Evolutionary conservation across 257 asterid genomes (phyloP).

Genomic region (Solanum phureja): DNA sequence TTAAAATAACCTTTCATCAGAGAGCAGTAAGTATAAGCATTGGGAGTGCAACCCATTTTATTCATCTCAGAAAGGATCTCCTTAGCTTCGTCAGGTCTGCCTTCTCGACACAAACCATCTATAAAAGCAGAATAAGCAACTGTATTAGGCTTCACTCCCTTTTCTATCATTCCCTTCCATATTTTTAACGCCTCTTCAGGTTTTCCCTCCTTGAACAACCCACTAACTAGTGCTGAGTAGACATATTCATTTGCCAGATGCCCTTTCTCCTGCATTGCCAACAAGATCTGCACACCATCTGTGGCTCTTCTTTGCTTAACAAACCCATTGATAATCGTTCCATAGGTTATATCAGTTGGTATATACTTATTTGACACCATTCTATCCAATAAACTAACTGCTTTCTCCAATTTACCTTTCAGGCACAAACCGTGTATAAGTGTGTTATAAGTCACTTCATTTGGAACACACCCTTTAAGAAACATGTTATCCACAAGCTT

Average conservation of each 20-base stretch:
- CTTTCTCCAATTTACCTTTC: slow-evolving; percentile 79
- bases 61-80: slow-evolving; percentile 48
- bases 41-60: slow-evolving; percentile 45
- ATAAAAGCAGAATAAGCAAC: slow-evolving; percentile 76
- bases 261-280: slow-evolving; percentile 74
- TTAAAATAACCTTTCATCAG: slow-evolving; percentile 79
- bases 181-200: slow-evolving; percentile 49
- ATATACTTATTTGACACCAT: slow-evolving; percentile 58
- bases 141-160: slow-evolving; percentile 60
- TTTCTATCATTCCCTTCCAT: slow-evolving; percentile 55
- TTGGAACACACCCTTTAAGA: slow-evolving; percentile 82
- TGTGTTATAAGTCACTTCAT: slow-evolving; percentile 86
- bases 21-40: slow-evolving; percentile 66
- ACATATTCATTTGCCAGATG: slow-evolving; percentile 40
- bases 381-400: slow-evolving; percentile 49
- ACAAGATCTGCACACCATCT: slow-evolving; percentile 50
- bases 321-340: slow-evolving; percentile 73
- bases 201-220: slow-evolving; percentile 66
- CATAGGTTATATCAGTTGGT: slow-evolving; percentile 73
- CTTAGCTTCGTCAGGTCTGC: slow-evolving; percentile 61
- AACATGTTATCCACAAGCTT: slow-evolving; percentile 83
- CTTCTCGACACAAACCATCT: slow-evolving; percentile 68
- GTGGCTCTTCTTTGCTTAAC: slow-evolving; percentile 57
- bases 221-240: slow-evolving; percentile 76
- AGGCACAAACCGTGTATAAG: slow-evolving; percentile 83